Evolutionary conservation across 371 early-diverging fungal genomes (phyloP).

Genomic region (Mortierella sp.): DNA sequence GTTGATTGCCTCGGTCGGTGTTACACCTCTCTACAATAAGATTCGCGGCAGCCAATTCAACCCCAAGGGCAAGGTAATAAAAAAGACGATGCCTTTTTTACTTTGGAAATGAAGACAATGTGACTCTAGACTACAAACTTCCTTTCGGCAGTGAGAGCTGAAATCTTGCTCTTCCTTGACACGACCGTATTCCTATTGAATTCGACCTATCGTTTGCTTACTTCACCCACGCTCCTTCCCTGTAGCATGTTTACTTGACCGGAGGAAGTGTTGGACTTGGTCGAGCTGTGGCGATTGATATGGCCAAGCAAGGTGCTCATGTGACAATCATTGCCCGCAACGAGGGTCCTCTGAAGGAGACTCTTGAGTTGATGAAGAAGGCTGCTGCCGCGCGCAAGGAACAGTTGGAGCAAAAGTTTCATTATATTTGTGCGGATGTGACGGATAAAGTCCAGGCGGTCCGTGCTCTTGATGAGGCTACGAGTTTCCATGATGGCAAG

Average conservation of each 20-base stretch:
- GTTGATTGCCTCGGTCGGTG: constrained; percentile 16
- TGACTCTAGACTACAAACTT: not conserved
- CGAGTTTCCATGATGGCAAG: constrained; percentile 60
- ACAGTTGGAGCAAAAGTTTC: constrained; percentile 56
- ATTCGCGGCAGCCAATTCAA: constrained; percentile 35
- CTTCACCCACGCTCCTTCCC: not conserved
- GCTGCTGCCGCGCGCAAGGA: constrained; percentile 30
- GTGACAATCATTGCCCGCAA: constrained; percentile 92
- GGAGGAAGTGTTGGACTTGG: constrained; percentile 97
- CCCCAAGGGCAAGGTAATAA: constrained; percentile 39
- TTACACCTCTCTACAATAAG: constrained; percentile 22
- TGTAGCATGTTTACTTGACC: constrained; percentile 85
- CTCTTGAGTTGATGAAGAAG: constrained; percentile 66
- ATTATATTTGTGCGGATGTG: constrained; percentile 69
- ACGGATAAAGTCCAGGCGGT: constrained; percentile 63
- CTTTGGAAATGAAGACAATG: not conserved
- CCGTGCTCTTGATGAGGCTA: constrained; percentile 73
- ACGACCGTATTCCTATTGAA: too few species aligned
- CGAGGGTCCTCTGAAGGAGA: constrained; percentile 62
- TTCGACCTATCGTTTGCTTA: not conserved
- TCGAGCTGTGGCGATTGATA: constrained; percentile 77
- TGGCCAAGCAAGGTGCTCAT: constrained; percentile 82
- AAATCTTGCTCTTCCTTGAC: not conserved
- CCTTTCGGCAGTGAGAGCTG: not conserved
- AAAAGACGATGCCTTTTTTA: not conserved